Percentiles rank a stretch among this genome's conserved stretches.
Conservation (phyloP, 257 asterid species). For the Dorcoceras hygrometricum region DNA sequence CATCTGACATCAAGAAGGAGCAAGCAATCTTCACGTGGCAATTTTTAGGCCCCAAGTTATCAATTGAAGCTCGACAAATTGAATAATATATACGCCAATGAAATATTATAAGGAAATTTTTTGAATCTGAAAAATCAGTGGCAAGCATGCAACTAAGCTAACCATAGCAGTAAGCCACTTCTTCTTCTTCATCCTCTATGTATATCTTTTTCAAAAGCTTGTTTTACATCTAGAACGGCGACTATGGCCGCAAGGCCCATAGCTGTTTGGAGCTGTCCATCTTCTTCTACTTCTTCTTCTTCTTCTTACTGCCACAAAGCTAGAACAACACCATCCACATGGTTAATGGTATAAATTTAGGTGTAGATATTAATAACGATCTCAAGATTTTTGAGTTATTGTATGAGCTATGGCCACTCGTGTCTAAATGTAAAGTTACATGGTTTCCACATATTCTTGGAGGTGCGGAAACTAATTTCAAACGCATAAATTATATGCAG, state of each 20-base stretch:
- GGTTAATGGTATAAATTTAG: constrained; percentile 25
- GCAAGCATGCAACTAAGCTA: constrained; percentile 26
- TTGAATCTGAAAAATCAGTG: constrained; percentile 37
- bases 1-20: too few species aligned
- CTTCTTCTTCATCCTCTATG: constrained; percentile 33
- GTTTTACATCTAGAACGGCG: constrained; percentile 30
- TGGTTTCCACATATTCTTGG: neutral
- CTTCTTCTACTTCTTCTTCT: constrained; percentile 16
- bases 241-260: constrained; percentile 36
- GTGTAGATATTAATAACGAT: too few species aligned
- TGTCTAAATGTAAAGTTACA: too few species aligned
- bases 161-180: too few species aligned
- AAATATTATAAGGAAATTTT: constrained; percentile 11
- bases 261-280: constrained; percentile 39
- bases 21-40: neutral
- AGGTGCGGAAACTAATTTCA: too few species aligned
- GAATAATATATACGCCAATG: neutral
- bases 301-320: constrained; percentile 34
- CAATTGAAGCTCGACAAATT: too few species aligned
- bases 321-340: constrained; percentile 25
- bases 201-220: constrained; percentile 9
- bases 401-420: too few species aligned
- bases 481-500: constrained; percentile 21
- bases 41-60: constrained; percentile 11
- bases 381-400: too few species aligned